phyloP scores from a whole-genome alignment of 345 rosid genomes.

The Syzygium jambos region DNA sequence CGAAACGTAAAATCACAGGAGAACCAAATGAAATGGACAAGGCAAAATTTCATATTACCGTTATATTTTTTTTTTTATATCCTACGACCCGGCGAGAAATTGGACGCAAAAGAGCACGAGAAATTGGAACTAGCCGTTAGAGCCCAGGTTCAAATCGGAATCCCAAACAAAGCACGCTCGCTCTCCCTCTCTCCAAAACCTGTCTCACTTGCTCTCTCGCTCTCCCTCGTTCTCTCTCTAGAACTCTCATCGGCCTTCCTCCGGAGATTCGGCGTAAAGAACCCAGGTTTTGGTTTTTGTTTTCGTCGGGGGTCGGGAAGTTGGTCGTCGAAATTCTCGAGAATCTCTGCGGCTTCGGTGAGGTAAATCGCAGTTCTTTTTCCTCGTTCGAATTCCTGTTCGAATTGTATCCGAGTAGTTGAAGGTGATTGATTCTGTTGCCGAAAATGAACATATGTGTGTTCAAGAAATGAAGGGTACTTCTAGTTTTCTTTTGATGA shows the following conservation, averaged over 20 bases:
- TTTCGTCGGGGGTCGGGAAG: neutral
- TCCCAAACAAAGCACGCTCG: constrained; percentile 8
- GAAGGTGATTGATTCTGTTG: neutral
- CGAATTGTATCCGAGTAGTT: neutral
- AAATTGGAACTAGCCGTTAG: constrained; percentile 20
- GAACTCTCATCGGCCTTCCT: neutral
- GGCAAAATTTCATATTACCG: neutral
- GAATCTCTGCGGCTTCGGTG: neutral
- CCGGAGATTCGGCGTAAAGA: neutral
- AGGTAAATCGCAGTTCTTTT: neutral
- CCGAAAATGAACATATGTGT: neutral
- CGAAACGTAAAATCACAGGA: neutral
- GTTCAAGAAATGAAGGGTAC: neutral
- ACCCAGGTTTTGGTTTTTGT: neutral
- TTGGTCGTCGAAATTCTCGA: neutral
- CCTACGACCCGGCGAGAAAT: neutral
- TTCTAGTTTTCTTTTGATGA: neutral
- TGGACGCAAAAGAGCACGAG: neutral
- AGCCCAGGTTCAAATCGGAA: neutral
- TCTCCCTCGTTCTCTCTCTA: neutral
- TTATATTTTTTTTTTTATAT: neutral
- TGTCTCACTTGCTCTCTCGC: neutral
- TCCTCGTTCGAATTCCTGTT: neutral
- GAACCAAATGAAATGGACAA: neutral
- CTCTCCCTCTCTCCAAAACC: neutral